Evolutionary conservation across 2,329 filamentous ascomycete species (phyloP), one percentile per base, ranked within the genome.

Genomic region (Epichloe glyceriae): DNA sequence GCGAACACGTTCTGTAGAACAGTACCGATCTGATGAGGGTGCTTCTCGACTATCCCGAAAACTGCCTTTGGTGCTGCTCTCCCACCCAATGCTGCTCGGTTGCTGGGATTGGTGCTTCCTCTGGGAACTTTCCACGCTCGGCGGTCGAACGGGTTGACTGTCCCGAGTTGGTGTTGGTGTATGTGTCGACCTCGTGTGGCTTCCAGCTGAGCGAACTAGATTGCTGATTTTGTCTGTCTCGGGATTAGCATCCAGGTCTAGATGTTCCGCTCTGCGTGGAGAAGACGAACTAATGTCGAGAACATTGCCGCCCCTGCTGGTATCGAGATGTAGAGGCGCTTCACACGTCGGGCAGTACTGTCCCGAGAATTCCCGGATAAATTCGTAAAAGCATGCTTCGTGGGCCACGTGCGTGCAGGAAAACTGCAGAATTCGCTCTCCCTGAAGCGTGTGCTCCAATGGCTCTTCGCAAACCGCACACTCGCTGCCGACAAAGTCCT

Each of bases 311-410:
- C 89, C 89, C 56, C 93, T 80, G 65, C 88, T 95, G 6, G 89
- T 93, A 68, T 98, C 93, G 42, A 98, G 73, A 55, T 90, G 88
- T 49, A 98, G 72, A 19, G 93, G 89, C 56, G 90, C 86, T 72
- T 95, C 86, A 69, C 93, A 98, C 57, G 87, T 86, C 30, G 93
- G 93, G 69, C 93, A 98, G 62, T 88, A 90, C 62, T 97, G 89
- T 49, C 87, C 87, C 58, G 97, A 90, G 53, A 91, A 86, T 63
- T 96, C 91, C 62, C 88, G 86, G 60, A 98, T 95, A 64, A 94
- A 96, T 68, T 98, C 93, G 70, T 97, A 97, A 65, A 98, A 97
- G 70, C 93, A 98, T 37, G 91, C 93, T 67, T 97, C 93, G 65
- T 98, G 93, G 11, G 91, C 89, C 53, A 98, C 91, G 68, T 98